Evolutionary conservation across 164 flowering plant genomes (phyloP), one percentile per base, ranked within the genome.

Genomic region (Chimonanthus praecox): DNA sequence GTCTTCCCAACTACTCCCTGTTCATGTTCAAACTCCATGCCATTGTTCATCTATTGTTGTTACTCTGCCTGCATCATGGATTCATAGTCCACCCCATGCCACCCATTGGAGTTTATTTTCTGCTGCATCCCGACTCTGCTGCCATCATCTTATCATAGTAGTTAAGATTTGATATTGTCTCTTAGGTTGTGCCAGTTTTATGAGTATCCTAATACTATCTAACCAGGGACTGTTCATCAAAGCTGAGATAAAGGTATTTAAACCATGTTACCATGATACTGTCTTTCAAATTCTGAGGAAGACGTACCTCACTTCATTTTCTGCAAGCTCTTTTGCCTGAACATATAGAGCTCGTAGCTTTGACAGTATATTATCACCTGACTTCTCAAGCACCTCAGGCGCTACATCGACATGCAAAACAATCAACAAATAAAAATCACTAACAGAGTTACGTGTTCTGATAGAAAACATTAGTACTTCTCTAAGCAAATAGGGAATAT

Each of bases 371-470:
- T 5, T 83, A 76, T 95, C 98, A 65, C 92, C 97, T 61, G 95
- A 86, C 82, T 95, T 95, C 84, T 95, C 99, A 63, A 89, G 90
- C 75, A 90, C 76, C 82, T 93, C 97, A 65, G 98, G 97, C 82
- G 79, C 99, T 95, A 89, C 81, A 81, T 82, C 10, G 3, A 65
- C 54, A 80, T 11, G 63, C 18, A 67, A 75, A 78, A 73, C 69
- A 64, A 47, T 11, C 49, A 49, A 16, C 5, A 18, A 11, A 51
- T 47, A 33, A n/a, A 72, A 58, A 3, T 49, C 46, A 6, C 66
- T 3, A 20, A 63, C 66, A 63, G 21, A 18, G 8, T 63, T 20
- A 63, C 10, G 3, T 33, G 21, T 63, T 63, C 21, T 33, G 11
- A 18, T 18, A 63, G 21, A 8, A 63, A 63, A 33, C 8, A 63